Percentiles rank a stretch among this genome's conserved stretches.
phyloP scores from a whole-genome alignment of 805 yeast genomes.

The Pichia scutulata region DNA sequence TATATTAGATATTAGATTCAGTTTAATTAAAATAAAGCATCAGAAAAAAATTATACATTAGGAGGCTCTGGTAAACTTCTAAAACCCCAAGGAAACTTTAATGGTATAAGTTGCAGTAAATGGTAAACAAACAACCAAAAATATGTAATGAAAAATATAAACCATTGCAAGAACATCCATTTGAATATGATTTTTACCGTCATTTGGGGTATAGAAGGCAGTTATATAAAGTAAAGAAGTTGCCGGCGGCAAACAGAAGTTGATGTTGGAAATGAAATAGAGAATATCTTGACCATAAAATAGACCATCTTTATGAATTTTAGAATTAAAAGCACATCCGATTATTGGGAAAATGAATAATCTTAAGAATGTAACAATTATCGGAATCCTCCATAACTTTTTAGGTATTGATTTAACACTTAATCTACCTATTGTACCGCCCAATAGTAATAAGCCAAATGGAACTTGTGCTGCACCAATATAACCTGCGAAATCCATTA shows the following conservation, averaged over 20 bases:
- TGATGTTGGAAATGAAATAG: conserved; percentile 64
- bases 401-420: conserved; percentile 50
- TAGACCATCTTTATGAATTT: conserved; percentile 56
- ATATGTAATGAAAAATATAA: conserved; percentile 65
- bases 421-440: conserved; percentile 81
- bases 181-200: conserved; percentile 44
- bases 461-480: conserved; percentile 88
- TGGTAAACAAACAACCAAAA: conserved; percentile 64
- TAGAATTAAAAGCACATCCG: conserved; percentile 63
- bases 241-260: conserved; percentile 80
- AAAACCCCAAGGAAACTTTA: conserved; percentile 40
- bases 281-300: conserved; percentile 51
- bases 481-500: conserved; percentile 75
- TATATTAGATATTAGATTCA: neutral
- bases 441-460: conserved; percentile 69
- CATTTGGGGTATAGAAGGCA: conserved; percentile 74
- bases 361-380: conserved; percentile 48
- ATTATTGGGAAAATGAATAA: conserved; percentile 70
- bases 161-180: conserved; percentile 81
- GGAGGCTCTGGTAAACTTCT: neutral
- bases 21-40: neutral
- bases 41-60: neutral
- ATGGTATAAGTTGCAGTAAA: conserved; percentile 64
- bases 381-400: conserved; percentile 65
- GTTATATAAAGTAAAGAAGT: conserved; percentile 85